Percentiles rank a stretch among this genome's conserved stretches.
Evolutionary conservation across 805 yeast genomes (phyloP).

Genomic region (Wickerhamomyces mucosus): DNA sequence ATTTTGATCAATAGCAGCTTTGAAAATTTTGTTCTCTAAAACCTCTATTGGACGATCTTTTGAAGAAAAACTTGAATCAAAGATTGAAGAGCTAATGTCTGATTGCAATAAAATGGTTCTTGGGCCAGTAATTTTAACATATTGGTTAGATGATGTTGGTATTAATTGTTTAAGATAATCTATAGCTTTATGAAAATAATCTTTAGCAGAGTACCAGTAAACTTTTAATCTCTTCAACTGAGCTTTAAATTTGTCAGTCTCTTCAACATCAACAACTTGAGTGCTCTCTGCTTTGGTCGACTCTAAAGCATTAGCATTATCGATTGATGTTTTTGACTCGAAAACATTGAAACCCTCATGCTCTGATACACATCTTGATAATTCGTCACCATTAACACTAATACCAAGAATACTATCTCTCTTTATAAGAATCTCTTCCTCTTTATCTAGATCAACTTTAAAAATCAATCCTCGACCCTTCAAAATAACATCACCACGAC

Average conservation of each 20-base stretch:
- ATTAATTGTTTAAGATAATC: neutral
- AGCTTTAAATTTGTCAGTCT: neutral
- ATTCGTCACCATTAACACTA: conserved; percentile 33
- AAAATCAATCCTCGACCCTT: conserved; percentile 48
- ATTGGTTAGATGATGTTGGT: conserved; percentile 14
- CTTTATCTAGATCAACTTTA: conserved; percentile 32
- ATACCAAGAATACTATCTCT: conserved; percentile 38
- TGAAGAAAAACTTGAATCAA: neutral
- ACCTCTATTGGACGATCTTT: conserved; percentile 5
- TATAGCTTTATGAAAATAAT: neutral
- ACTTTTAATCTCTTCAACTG: conserved; percentile 2
- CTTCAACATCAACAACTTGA: conserved; percentile 1
- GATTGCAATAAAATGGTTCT: conserved; percentile 16
- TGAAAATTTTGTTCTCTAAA: conserved; percentile 4
- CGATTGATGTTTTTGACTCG: neutral
- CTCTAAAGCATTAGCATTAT: neutral
- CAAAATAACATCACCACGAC: conserved; percentile 48
- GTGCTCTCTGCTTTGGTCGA: neutral
- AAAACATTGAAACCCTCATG: conserved; percentile 1
- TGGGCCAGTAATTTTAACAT: conserved; percentile 46
- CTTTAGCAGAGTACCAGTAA: conserved; percentile 1
- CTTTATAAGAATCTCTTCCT: conserved; percentile 40
- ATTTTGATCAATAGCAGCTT: conserved; percentile 2
- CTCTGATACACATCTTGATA: neutral
- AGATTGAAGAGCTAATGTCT: conserved; percentile 4